Evolutionary conservation across 306 rosid genomes (phyloP).

Genomic region (Carpinus fangiana): DNA sequence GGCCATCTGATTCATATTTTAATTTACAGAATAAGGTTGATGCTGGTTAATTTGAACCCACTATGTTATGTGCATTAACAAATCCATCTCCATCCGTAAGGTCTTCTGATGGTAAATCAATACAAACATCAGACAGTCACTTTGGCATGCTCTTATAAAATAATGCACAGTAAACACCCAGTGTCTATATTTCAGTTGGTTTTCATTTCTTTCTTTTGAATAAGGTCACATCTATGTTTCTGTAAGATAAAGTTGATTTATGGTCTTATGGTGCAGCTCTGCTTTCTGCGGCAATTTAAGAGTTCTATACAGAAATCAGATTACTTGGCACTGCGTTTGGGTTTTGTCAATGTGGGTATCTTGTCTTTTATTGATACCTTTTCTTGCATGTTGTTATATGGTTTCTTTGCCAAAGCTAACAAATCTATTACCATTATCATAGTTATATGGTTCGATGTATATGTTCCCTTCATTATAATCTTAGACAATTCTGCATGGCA

Average conservation of each 20-base stretch:
- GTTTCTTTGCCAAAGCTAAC: slow-evolving; percentile 10
- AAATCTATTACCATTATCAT: not conserved
- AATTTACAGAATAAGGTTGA: not conserved
- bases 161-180: not conserved
- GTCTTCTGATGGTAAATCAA: not conserved
- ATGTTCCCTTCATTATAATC: not conserved
- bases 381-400: not conserved
- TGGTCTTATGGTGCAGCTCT: slow-evolving; percentile 66
- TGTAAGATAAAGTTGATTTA: slow-evolving; percentile 19
- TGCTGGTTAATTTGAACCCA: not conserved
- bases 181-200: not conserved
- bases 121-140: not conserved
- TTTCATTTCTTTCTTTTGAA: not conserved
- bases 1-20: not conserved
- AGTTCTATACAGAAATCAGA: slow-evolving; percentile 82
- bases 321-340: slow-evolving; percentile 92
- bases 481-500: not conserved
- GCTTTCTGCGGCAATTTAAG: slow-evolving; percentile 85
- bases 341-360: slow-evolving; percentile 77
- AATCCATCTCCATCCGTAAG: not conserved
- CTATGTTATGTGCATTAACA: not conserved
- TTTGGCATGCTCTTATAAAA: not conserved
- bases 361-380: slow-evolving; percentile 14
- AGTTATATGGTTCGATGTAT: not conserved
- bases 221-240: not conserved